Evolutionary conservation across 192 early-diverging fungal species (phyloP).

Genomic region (Coemansia umbellata): DNA sequence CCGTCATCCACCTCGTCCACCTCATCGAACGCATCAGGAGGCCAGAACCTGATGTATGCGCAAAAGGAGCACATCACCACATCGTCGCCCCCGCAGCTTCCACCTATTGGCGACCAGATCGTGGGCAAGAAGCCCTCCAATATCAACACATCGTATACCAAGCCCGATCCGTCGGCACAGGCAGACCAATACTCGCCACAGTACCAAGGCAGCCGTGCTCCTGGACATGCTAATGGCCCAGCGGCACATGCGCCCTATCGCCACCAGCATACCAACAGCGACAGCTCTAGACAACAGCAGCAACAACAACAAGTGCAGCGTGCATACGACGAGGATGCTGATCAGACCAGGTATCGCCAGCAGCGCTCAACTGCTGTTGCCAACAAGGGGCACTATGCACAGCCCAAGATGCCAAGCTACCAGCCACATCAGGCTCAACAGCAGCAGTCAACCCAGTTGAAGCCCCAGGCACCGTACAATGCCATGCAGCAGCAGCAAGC

Average conservation of each 20-base stretch:
- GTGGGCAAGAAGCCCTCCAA: conserved; percentile 33
- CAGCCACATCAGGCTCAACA: conserved; percentile 20
- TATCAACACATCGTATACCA: conserved; percentile 22
- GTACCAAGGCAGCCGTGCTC: conserved; percentile 15
- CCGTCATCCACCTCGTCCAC: conserved; percentile 6
- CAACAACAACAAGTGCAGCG: conserved; percentile 11
- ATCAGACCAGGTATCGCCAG: conserved; percentile 46
- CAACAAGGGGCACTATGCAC: conserved; percentile 33
- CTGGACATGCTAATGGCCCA: conserved; percentile 2
- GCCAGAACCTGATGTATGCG: conserved; percentile 12
- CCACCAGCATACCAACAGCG: conserved; percentile 47
- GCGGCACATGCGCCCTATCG: conserved; percentile 43
- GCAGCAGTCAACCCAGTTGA: conserved; percentile 7
- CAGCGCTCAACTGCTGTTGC: conserved; percentile 25
- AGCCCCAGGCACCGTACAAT: not conserved
- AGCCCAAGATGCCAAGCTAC: conserved; percentile 26
- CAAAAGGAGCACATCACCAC: conserved; percentile 14
- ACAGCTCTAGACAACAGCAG: conserved; percentile 21
- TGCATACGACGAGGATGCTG: conserved; percentile 40
- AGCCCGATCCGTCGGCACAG: conserved; percentile 19
- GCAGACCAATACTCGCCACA: conserved; percentile 36
- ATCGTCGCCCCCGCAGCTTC: conserved; percentile 44
- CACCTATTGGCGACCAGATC: conserved; percentile 36
- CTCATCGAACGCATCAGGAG: not conserved
- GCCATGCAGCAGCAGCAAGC: conserved; percentile 29